Base-by-base conservation (phyloP, 2,329 filamentous ascomycete genomes). In the Alternaria sp. region DNA sequence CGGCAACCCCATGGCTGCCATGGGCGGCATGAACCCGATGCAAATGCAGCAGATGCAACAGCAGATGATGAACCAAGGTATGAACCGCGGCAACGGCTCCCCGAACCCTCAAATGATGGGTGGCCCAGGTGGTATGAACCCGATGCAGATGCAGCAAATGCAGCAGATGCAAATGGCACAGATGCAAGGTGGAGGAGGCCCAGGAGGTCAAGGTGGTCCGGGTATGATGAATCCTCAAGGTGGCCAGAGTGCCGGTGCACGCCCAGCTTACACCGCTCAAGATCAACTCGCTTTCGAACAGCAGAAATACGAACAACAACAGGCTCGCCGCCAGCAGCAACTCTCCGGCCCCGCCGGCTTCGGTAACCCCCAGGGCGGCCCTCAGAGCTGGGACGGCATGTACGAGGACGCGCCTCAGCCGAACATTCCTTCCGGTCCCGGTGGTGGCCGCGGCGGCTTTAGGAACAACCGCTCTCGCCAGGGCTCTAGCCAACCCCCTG, bases 301-400 rank as follows among this genome's bases (percentile, higher is more conserved):
- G 79, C 90, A 92, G 70, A 93, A 93, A 79, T 92, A 92, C 78
- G 90, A 92, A 73, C 88, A 90, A 66, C 91, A 90, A 76, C 85
- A 89, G 77, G 84, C 84, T 67, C 85, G 86, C 65, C 87, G 86
- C 79, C 80, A 84, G 77, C 80, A 82, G 64, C 80, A 83, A 65
- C 71, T 69, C 33, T 76, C 74, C 58, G 80, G 80, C 21, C 71
- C 68, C 45, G 76, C 72, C 60, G 80, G 80, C 25, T 80, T 78
- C 78, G 86, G 82, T 53, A 86, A 82, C 41, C 83, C 84, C 12
- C 57, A 60, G 60, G 89, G 88, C 47, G 89, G 89, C 15, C 91
- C 91, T n/a, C 93, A 92, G 23, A 94, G 91, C 44, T 97, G 94
- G 94, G 95, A 98, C 79, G 95, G 95, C 75, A 97, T 97, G 94